A percentile compares a stretch with the other conserved stretches of the same genome.
Evolutionary conservation across 495 filamentous ascomycete species (phyloP).

Genomic region (Penicillium riverlandense): DNA sequence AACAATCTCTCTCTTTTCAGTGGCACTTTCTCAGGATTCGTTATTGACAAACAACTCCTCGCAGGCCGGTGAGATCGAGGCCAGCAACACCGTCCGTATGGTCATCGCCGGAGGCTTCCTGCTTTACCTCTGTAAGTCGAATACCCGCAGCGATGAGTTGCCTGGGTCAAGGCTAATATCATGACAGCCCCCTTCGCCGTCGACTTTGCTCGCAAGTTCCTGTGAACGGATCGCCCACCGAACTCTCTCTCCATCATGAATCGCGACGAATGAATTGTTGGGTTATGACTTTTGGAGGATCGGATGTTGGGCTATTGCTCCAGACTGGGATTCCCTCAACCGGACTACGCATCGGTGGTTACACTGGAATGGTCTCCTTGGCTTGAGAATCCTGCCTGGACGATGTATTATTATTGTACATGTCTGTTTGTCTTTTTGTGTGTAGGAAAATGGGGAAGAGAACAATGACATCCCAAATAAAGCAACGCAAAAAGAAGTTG

Average conservation of each 20-base stretch:
- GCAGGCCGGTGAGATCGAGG: constrained; percentile 62
- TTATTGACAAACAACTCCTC: not conserved
- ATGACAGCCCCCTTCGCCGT: constrained; percentile 70
- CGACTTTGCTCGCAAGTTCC: constrained; percentile 66
- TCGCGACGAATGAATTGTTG: constrained; percentile 3
- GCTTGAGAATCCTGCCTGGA: constrained; percentile 1
- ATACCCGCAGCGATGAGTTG: not conserved
- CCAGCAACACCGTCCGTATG: constrained; percentile 56
- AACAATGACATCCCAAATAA: not conserved
- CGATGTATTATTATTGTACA: constrained; percentile 35
- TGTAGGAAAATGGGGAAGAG: constrained; percentile 3
- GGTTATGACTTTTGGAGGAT: not conserved
- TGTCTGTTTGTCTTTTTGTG: constrained; percentile 10
- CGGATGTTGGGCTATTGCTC: not conserved
- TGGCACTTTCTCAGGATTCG: not conserved
- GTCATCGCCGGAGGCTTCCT: constrained; percentile 55
- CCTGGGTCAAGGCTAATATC: not conserved
- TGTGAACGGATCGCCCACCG: constrained; percentile 41
- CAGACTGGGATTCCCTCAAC: not conserved
- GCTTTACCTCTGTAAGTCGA: constrained; percentile 75
- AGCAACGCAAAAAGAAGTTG: constrained; percentile 3
- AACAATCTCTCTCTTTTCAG: constrained; percentile 3
- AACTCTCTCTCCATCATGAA: not conserved
- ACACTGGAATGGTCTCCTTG: not conserved
- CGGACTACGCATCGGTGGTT: not conserved